Percentiles rank a stretch among this genome's conserved stretches.
phyloP scores from a whole-genome alignment of 2,329 filamentous ascomycete genomes.

The Karstenula rhodostoma region DNA sequence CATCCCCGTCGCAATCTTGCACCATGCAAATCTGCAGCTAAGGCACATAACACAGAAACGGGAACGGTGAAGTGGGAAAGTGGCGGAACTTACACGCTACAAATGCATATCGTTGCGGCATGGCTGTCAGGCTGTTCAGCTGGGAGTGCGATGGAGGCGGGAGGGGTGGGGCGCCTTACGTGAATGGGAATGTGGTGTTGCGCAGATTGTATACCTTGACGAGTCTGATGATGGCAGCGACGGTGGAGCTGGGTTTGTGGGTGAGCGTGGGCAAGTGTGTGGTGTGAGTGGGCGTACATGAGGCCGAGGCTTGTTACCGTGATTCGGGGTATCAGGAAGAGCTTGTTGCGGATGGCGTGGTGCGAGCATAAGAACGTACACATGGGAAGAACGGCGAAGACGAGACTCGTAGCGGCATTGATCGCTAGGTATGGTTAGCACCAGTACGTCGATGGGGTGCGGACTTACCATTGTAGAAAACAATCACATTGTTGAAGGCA shows the following conservation, averaged over 20 bases:
- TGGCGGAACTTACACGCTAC: slow-evolving; percentile 22
- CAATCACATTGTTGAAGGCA: slow-evolving; percentile 55
- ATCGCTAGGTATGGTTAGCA: slow-evolving; percentile 27
- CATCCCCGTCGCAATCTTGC: slow-evolving; percentile 13
- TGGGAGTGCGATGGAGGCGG: not conserved
- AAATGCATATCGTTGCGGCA: slow-evolving; percentile 16
- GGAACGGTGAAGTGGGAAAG: slow-evolving; percentile 1
- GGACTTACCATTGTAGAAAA: slow-evolving; percentile 53
- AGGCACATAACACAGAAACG: slow-evolving; percentile 14
- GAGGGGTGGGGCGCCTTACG: slow-evolving; percentile 15
- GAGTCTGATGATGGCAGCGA: slow-evolving; percentile 50
- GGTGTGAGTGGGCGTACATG: slow-evolving; percentile 23
- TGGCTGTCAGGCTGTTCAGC: slow-evolving; percentile 11
- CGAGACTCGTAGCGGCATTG: slow-evolving; percentile 42
- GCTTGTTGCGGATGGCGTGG: slow-evolving; percentile 45
- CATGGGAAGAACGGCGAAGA: slow-evolving; percentile 49
- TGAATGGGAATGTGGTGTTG: slow-evolving; percentile 9
- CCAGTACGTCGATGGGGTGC: not conserved
- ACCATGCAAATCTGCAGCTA: slow-evolving; percentile 16
- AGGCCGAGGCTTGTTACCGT: slow-evolving; percentile 42
- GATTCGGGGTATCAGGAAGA: slow-evolving; percentile 28
- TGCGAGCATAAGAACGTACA: slow-evolving; percentile 49
- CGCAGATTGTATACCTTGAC: slow-evolving; percentile 21
- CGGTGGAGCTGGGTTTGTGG: slow-evolving; percentile 45
- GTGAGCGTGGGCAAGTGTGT: slow-evolving; percentile 6